These are phyloP conservation scores for Globisporangium heterothallicum DNA, from an alignment of 352 stramenopile genomes.

Conservation along the genomic window DNA sequence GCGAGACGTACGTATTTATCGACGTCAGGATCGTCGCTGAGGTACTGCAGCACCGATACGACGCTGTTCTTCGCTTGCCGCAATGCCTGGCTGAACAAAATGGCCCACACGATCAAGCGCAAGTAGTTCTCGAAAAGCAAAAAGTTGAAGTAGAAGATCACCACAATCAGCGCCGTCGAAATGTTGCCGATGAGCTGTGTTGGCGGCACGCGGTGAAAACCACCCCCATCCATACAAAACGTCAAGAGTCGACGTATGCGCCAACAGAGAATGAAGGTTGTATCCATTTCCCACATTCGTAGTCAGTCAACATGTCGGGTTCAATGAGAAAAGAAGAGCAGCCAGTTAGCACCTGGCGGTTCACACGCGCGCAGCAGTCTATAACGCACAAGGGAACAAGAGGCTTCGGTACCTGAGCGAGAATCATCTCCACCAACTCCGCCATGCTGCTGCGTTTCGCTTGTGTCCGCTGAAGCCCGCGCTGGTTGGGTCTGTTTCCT, in stretches of 20 bases:
- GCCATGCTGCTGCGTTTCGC: slow-evolving; percentile 34
- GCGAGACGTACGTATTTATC: slow-evolving; percentile 46
- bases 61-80: slow-evolving; percentile 85
- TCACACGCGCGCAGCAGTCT: too few relatives aligned
- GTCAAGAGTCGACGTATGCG: not conserved
- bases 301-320: too few relatives aligned
- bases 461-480: not conserved
- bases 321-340: too few relatives aligned
- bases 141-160: slow-evolving; percentile 89
- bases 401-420: slow-evolving; percentile 53
- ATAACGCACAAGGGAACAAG: not conserved
- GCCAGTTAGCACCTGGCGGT: too few relatives aligned
- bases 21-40: slow-evolving; percentile 78
- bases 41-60: slow-evolving; percentile 72
- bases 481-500: not conserved
- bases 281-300: slow-evolving; percentile 1
- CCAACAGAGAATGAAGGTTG: not conserved
- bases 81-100: slow-evolving; percentile 82
- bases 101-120: slow-evolving; percentile 82
- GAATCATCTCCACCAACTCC: slow-evolving; percentile 81
- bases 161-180: slow-evolving; percentile 77
- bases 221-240: not conserved
- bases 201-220: not conserved
- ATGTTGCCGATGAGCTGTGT: slow-evolving; percentile 81
- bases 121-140: slow-evolving; percentile 87